A percentile compares a stretch with the other conserved stretches of the same genome.
Conservation (phyloP, 2,329 filamentous ascomycete genomes). For the Fusarium cicatricum region DNA sequence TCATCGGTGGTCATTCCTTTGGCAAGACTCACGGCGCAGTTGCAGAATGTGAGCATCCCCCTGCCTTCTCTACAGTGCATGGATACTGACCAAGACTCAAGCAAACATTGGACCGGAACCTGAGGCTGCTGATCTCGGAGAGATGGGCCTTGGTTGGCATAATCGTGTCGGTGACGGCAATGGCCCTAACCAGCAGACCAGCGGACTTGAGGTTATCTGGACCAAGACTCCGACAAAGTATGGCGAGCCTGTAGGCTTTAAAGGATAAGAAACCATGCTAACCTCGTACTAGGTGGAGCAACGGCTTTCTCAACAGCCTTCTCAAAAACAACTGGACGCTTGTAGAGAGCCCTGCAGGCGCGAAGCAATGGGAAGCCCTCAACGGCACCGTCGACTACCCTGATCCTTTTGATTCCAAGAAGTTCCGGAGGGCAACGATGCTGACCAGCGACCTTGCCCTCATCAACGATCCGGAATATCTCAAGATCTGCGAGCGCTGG, state of each 20-base stretch:
- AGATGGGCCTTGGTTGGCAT: slow-evolving; percentile 77
- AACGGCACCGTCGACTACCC: slow-evolving; percentile 72
- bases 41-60: slow-evolving; percentile 51
- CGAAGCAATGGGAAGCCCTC: slow-evolving; percentile 82
- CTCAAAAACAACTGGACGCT: slow-evolving; percentile 83
- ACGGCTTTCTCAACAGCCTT: slow-evolving; percentile 77
- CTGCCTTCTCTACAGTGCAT: neutral
- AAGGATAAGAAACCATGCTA: neutral
- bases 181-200: slow-evolving; percentile 77
- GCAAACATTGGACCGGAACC: slow-evolving; percentile 72
- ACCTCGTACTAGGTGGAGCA: slow-evolving; percentile 64
- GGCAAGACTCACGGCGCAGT: slow-evolving; percentile 84
- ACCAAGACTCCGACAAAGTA: slow-evolving; percentile 74
- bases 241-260: neutral
- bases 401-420: slow-evolving; percentile 72
- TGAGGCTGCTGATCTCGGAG: slow-evolving; percentile 67
- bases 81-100: slow-evolving; percentile 2
- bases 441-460: slow-evolving; percentile 78
- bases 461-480: slow-evolving; percentile 74
- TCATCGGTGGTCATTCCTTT: slow-evolving; percentile 80
- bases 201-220: slow-evolving; percentile 82
- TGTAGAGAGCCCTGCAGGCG: slow-evolving; percentile 77
- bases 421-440: slow-evolving; percentile 81
- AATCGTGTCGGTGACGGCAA: slow-evolving; percentile 72
- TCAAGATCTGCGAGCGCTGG: slow-evolving; percentile 78